Conservation (phyloP, 345 rosid genomes). For the Lepidium sativum region DNA sequence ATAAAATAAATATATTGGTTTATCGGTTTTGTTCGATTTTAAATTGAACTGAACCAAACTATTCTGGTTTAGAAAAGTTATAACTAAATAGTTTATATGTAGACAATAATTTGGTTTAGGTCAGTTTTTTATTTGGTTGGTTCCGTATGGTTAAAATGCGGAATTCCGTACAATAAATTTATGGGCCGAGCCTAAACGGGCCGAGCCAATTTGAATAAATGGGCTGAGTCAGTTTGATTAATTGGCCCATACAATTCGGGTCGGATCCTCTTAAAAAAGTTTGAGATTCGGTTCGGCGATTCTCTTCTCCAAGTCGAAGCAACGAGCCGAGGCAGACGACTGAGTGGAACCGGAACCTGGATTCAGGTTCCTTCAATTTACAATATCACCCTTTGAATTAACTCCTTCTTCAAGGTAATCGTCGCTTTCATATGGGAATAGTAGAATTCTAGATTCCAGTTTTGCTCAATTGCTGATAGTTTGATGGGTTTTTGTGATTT, state of each 20-base stretch:
- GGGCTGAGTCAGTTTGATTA: neutral
- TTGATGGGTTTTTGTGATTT: conserved; percentile 11
- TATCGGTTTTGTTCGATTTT: too few relatives aligned
- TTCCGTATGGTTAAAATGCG: too few relatives aligned
- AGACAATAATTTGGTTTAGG: too few relatives aligned
- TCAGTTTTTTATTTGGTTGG: too few relatives aligned
- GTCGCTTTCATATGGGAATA: neutral
- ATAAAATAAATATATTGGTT: too few relatives aligned
- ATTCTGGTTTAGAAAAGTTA: too few relatives aligned
- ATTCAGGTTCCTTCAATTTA: neutral
- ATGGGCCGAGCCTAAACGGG: too few relatives aligned
- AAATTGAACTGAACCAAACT: too few relatives aligned
- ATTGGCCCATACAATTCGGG: neutral
- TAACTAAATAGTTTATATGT: too few relatives aligned
- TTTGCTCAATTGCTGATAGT: neutral
- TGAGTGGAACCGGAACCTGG: neutral
- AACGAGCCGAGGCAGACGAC: neutral
- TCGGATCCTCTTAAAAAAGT: neutral
- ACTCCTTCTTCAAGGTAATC: conserved; percentile 4
- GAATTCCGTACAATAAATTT: too few relatives aligned
- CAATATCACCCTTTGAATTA: neutral
- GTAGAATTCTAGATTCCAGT: neutral
- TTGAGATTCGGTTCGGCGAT: neutral
- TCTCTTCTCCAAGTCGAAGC: neutral
- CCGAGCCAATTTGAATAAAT: neutral